These are phyloP conservation scores for Kalaharituber pfeilii DNA, from an alignment of 2,329 filamentous ascomycete genomes.

Conservation along the genomic window DNA sequence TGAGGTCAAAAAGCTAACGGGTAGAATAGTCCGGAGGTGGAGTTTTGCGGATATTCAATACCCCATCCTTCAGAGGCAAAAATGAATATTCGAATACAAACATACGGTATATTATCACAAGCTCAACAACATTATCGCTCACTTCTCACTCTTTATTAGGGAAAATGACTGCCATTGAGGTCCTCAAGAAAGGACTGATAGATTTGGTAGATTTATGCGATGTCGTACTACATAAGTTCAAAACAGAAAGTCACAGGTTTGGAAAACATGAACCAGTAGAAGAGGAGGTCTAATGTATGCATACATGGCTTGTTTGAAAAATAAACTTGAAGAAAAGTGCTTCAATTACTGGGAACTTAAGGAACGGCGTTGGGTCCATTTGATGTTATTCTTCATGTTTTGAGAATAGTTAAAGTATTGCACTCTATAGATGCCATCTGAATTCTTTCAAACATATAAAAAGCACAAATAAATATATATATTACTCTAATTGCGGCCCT, in stretches of 20 bases:
- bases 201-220: slow-evolving; percentile 88
- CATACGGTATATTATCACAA: slow-evolving; percentile 56
- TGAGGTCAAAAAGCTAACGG: background rate
- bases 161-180: slow-evolving; percentile 62
- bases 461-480: slow-evolving; percentile 12
- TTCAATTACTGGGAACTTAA: no score
- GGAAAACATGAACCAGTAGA: slow-evolving; percentile 23
- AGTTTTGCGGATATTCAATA: slow-evolving; percentile 96
- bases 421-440: no score
- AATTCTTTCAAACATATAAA: slow-evolving; percentile 4
- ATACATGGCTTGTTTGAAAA: no score
- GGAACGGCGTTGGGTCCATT: no score
- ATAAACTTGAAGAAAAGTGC: no score
- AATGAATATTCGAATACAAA: slow-evolving; percentile 96
- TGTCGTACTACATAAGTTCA: slow-evolving; percentile 83
- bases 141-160: no score
- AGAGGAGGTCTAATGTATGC: slow-evolving; percentile 7
- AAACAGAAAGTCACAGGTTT: slow-evolving; percentile 46
- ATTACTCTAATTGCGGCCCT: slow-evolving; percentile 40
- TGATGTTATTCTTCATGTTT: no score
- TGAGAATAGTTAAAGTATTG: no score
- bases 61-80: slow-evolving; percentile 89
- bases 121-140: no score
- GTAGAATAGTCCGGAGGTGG: slow-evolving; percentile 60
- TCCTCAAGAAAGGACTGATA: slow-evolving; percentile 72